Evolutionary conservation across 495 filamentous ascomycete species (phyloP).

Genomic region (Neurospora terricola): DNA sequence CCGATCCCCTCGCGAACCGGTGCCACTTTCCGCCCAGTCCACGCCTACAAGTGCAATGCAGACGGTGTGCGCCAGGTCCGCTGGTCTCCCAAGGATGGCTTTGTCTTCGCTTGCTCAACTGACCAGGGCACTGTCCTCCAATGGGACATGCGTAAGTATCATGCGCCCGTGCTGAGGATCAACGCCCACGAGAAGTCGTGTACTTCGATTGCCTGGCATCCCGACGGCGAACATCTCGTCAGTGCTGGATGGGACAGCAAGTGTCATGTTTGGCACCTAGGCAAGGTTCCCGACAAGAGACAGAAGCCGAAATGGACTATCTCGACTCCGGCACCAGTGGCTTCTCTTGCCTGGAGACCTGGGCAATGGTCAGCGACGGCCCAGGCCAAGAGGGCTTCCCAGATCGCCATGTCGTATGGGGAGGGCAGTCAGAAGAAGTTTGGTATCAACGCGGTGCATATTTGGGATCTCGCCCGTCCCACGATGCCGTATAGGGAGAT

Average conservation of each 20-base stretch:
- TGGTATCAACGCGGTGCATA: conserved; percentile 64
- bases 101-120: conserved; percentile 81
- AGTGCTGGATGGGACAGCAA: conserved; percentile 76
- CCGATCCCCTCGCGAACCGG: conserved; percentile 29
- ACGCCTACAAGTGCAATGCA: conserved; percentile 42
- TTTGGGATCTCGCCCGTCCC: conserved; percentile 88
- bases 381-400: conserved; percentile 49
- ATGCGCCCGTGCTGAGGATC: conserved; percentile 52
- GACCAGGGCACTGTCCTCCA: conserved; percentile 67
- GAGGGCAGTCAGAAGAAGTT: conserved; percentile 35
- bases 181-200: conserved; percentile 73
- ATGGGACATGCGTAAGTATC: conserved; percentile 42
- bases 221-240: conserved; percentile 80
- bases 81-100: conserved; percentile 78
- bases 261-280: conserved; percentile 89
- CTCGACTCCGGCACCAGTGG: conserved; percentile 51
- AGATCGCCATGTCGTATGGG: conserved; percentile 44
- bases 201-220: conserved; percentile 87
- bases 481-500: conserved; percentile 81
- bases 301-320: conserved; percentile 65
- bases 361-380: conserved; percentile 61
- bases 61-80: conserved; percentile 79
- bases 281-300: conserved; percentile 60
- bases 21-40: conserved; percentile 31
- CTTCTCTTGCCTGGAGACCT: conserved; percentile 78